A percentile compares a stretch with the other conserved stretches of the same genome.
Evolutionary conservation across 345 rosid species (phyloP).

Genomic region (Xanthoceras sorbifolium): DNA sequence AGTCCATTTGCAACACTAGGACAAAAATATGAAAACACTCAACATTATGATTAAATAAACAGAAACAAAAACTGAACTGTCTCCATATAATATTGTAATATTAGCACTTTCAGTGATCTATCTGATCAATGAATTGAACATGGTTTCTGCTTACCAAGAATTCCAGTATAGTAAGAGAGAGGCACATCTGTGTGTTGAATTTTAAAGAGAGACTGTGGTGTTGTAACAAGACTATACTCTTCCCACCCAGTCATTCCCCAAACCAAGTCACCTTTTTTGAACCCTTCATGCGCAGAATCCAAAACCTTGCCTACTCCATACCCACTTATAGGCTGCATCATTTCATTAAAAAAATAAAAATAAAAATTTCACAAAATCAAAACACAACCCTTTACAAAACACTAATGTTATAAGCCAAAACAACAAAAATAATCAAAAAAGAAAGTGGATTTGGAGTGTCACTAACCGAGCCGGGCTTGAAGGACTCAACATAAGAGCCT

Average conservation of each 20-base stretch:
- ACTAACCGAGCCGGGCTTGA: slow-evolving; percentile 19
- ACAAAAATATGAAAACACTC: no score
- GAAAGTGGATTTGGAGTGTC: no score
- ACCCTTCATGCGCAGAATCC: slow-evolving; percentile 50
- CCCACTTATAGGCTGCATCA: slow-evolving; percentile 48
- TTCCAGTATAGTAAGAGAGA: slow-evolving; percentile 59
- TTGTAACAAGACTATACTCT: slow-evolving; percentile 49
- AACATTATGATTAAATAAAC: no score
- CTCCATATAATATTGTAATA: background rate
- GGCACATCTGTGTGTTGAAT: slow-evolving; percentile 56
- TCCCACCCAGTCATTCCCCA: slow-evolving; percentile 72
- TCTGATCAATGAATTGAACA: background rate
- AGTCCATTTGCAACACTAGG: no score
- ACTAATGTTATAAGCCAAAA: background rate
- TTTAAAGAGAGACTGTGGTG: slow-evolving; percentile 38
- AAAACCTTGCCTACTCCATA: slow-evolving; percentile 57
- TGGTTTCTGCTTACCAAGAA: slow-evolving; percentile 9
- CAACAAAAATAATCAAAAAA: background rate
- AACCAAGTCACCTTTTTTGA: slow-evolving; percentile 50
- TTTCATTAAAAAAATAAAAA: background rate
- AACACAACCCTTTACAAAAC: background rate
- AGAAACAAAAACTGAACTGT: no score
- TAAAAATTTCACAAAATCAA: background rate
- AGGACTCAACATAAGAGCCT: slow-evolving; percentile 9
- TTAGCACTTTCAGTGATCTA: background rate